These are phyloP conservation scores for Neopestalotiopsis rosae DNA, from an alignment of 2,329 filamentous ascomycete species.

Conservation along the genomic window DNA sequence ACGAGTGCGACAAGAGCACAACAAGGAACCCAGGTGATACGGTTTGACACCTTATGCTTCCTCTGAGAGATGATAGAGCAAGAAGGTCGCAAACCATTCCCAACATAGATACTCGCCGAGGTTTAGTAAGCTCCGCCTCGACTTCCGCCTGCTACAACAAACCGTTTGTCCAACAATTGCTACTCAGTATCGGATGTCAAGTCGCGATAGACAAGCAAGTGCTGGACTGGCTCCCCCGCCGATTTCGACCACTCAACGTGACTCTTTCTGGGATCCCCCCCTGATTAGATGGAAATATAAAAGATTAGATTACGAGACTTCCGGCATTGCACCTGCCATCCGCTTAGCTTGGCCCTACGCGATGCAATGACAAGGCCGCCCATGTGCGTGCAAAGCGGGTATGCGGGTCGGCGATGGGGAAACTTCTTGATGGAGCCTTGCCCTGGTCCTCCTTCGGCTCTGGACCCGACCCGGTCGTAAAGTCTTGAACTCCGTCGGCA, in stretches of 20 bases:
- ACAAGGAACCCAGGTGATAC: neutral
- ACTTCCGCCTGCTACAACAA: neutral
- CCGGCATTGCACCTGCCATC: neutral
- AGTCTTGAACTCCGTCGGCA: neutral
- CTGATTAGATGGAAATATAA: neutral
- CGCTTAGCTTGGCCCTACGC: neutral
- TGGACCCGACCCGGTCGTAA: neutral
- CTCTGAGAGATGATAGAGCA: neutral
- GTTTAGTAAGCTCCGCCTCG: neutral
- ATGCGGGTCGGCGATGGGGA: slow-evolving; percentile 11
- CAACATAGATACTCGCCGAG: neutral
- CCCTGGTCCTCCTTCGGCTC: neutral
- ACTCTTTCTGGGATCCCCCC: neutral
- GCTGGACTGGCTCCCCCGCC: neutral
- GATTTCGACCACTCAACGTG: neutral
- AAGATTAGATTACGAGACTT: neutral
- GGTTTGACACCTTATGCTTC: neutral
- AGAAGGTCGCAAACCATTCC: slow-evolving; percentile 5
- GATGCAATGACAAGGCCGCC: neutral
- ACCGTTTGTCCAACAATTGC: neutral
- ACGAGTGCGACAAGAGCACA: neutral
- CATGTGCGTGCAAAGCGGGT: slow-evolving; percentile 8
- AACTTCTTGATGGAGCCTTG: slow-evolving; percentile 4
- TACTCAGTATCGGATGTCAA: neutral
- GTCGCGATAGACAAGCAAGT: neutral